Evolutionary conservation across 495 filamentous ascomycete species (phyloP).

Genomic region (Beverwykella pulmonaria): DNA sequence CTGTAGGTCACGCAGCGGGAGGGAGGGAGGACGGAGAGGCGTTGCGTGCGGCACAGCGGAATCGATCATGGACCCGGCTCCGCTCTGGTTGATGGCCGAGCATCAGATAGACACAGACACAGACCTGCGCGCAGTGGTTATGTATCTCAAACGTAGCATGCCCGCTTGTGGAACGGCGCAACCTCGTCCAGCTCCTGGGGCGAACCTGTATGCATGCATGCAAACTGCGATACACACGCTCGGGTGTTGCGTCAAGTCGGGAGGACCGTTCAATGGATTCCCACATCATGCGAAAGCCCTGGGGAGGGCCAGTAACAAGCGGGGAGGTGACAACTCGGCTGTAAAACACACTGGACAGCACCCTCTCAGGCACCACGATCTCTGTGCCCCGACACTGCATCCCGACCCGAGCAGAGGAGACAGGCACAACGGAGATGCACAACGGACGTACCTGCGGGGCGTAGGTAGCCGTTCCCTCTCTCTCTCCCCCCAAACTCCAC

Average conservation of each 20-base stretch:
- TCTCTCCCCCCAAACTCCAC: too few relatives aligned
- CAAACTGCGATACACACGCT: background rate
- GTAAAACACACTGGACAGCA: background rate
- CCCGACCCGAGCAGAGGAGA: slow-evolving; percentile 10
- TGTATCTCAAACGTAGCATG: slow-evolving; percentile 15
- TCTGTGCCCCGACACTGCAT: slow-evolving; percentile 18
- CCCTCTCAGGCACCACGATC: slow-evolving; percentile 29
- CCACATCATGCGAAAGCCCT: slow-evolving; percentile 14
- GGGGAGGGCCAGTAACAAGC: background rate
- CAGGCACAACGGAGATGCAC: background rate
- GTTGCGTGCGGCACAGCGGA: slow-evolving; percentile 7
- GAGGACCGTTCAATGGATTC: slow-evolving; percentile 11
- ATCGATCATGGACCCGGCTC: background rate
- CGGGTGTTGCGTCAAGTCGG: slow-evolving; percentile 16
- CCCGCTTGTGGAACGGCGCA: background rate
- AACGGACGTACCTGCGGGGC: background rate
- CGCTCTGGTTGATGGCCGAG: background rate
- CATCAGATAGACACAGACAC: background rate
- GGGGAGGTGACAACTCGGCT: background rate
- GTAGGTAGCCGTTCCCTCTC: background rate
- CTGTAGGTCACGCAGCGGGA: slow-evolving; percentile 36
- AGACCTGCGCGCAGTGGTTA: background rate
- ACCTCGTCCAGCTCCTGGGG: slow-evolving; percentile 14
- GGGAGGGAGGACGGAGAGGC: slow-evolving; percentile 6
- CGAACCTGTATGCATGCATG: background rate